Evolutionary conservation across 768 basidiomycete species (phyloP), one percentile per base, ranked within the genome.

Genomic region (Hericium alpestre): DNA sequence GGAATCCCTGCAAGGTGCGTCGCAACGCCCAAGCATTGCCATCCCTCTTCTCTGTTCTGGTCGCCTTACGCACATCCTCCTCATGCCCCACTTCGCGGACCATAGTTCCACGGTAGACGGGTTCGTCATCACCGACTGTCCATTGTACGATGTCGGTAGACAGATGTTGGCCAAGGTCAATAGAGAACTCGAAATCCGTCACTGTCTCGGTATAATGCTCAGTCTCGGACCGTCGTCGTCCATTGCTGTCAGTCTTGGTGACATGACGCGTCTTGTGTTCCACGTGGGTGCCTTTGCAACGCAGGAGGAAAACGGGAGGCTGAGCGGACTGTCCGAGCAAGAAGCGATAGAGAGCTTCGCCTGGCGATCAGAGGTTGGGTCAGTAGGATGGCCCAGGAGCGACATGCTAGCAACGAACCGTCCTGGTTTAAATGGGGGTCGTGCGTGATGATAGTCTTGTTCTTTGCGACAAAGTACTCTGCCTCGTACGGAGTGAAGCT

Each of bases 281-380:
- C 3, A 66, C 59, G 64, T 87, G 86, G 0, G 75, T 74, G 10
- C 87, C 86, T 15, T 69, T 69, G 59, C 77, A 76, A 46, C 74
- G 77, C 4, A 86, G 64, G 38, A 70, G 67, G 58, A 78, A 71
- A 20, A 58, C 67, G 4, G 84, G 85, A 2, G 70, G 72, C 2
- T 62, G 68, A 37, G 63, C 66, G 1, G 83, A 75, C 54, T 84
- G 80, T 4, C 75, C 74, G 22, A 87, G 77, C 16, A 91, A 71
- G 68, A 88, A 91, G 56, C 86, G 80, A 66, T 86, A 88, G 22
- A 90, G 75, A 0, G 83, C 82, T 63, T 86, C 84, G 48, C 85
- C 84, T 85, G 57, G 32, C 54, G 16, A 43, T 37, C 20, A 9
- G n/a, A 20, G 11, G 22, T 9, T 38, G 25, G 16, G 39, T 27